These are phyloP conservation scores for Xylariaceae sp. DNA, from an alignment of 2,329 filamentous ascomycete species.

Conservation along the genomic window DNA sequence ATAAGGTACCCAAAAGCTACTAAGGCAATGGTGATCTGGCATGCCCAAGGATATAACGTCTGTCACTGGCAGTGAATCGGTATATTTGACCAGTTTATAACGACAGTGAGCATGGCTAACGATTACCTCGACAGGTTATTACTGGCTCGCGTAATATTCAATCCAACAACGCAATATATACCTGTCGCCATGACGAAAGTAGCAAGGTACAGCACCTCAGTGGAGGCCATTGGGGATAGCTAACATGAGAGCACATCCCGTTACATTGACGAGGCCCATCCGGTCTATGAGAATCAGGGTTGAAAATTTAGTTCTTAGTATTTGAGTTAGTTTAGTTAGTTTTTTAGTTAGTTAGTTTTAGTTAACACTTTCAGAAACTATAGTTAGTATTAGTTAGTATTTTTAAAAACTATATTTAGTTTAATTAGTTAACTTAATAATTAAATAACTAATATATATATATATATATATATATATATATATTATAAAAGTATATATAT, in stretches of 20 bases:
- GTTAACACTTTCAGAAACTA: no score
- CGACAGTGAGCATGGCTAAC: no score
- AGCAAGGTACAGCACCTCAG: slow-evolving; percentile 15
- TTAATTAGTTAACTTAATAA: no score
- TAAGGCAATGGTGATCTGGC: slow-evolving; percentile 12
- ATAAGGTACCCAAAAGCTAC: slow-evolving; percentile 12
- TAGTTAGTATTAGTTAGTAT: no score
- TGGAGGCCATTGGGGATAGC: slow-evolving; percentile 12
- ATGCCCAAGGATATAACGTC: slow-evolving; percentile 17
- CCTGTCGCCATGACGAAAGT: slow-evolving; percentile 21
- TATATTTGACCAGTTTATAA: slow-evolving; percentile 22
- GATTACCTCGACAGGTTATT: slow-evolving; percentile 2
- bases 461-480: no score
- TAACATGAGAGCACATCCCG: slow-evolving; percentile 12
- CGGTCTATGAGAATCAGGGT: slow-evolving; percentile 17
- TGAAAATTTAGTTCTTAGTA: no score
- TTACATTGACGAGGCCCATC: slow-evolving; percentile 8
- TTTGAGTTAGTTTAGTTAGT: no score
- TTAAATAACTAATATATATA: no score
- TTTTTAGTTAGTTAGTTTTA: no score
- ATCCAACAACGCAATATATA: slow-evolving; percentile 22
- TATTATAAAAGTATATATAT: no score
- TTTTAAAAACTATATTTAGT: no score
- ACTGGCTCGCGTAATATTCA: slow-evolving; percentile 23
- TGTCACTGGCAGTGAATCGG: slow-evolving; percentile 12